Evolutionary conservation across 2,329 filamentous ascomycete genomes (phyloP), one percentile per base, ranked within the genome.

Genomic region (Hymenoscyphus scutula): DNA sequence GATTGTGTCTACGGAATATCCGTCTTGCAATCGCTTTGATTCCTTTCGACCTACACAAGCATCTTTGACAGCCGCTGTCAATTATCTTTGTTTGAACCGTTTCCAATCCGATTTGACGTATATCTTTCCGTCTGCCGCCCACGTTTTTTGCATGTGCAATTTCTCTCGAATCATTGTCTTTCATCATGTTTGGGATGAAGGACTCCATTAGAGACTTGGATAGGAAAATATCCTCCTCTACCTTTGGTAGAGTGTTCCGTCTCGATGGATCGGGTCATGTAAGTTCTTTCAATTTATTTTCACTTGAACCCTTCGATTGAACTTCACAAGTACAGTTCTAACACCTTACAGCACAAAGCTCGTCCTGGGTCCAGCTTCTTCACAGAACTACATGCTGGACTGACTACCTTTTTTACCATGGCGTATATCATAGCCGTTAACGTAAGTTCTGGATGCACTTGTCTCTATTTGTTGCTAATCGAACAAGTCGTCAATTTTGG

Each of bases 391-490:
- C 87, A 91, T 30, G 91, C 91, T 32, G 91, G 91, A 1, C 74
- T 94, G 60, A 92, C 91, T 1, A 95, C 91, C 2, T 90, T 90
- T 73, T 87, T 89, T 60, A 89, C 89, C 2, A 92, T 92, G 90
- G 89, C 90, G 15, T 94, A 93, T 76, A 94, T 95, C 69, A 92
- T 95, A 72, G 88, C 89, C 8, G 87, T 88, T 66, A 88, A 88
- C 69, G 84, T 85, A 67, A 70, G 80, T 70, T 4, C 5, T 15
- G 3, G 6, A 3, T 30, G 17, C 29, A 58, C 17, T 4, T 37
- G 5, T 15, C 23, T 10, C 13, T 13, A n/a, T 19, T 66, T 17
- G 10, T 45, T 32, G 56, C 60, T 67, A 45, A 70, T 53, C 13
- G 79, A 82, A 63, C 79, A 48, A 95, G 84, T 81, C 87, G 11